Base-by-base conservation (phyloP, 75 land plant species). In the Larix kaempferi region DNA sequence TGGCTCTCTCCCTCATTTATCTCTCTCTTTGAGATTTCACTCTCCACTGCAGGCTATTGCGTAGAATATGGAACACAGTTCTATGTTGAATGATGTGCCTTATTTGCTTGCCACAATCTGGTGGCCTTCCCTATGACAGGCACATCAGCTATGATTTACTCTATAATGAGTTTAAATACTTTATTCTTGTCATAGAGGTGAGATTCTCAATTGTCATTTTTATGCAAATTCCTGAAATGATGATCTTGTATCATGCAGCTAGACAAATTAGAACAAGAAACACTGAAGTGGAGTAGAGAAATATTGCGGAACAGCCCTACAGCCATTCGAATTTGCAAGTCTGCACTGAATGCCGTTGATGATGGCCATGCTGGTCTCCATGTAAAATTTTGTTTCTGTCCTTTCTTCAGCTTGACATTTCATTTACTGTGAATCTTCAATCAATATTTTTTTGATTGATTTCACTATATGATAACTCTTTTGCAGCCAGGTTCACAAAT, bases 331-430 rank as follows among this genome's bases (percentile, higher is more conserved):
- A 84, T 97, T 56, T 86, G 88, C 71, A 97, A 97, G 78, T 85
- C 98, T 66, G 83, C 99, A 57, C 82, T 97, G 2, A 97, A 97
- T 78, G 99, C 99, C 21, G 93, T 91, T 49, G 99, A 97, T 82
- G 99, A 94, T 81, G 95, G 98, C 44, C 98, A 94, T 83, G 98
- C 94, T 73, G 96, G 96, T 35, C 89, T 94, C 37, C 94, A 91
- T 87, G 96, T 94, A 84, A 55, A 4, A 13, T 52, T 25, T 37
- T 35, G 13, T 65, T n/a, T 44, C 69, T 2, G 29, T 66, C 33
- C 19, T 66, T 66, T 19, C 35, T 62, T 62, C 35, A 62, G 11
- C 65, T 62, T 12, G 25, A 62, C 29, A 26, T 62, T 49, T 62
- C 65, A 62, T 5, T 62, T 22, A n/a, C 19, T 41, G 23, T 69